phyloP scores from a whole-genome alignment of 106 monocot genomes.

The Dendrobium catenatum region DNA sequence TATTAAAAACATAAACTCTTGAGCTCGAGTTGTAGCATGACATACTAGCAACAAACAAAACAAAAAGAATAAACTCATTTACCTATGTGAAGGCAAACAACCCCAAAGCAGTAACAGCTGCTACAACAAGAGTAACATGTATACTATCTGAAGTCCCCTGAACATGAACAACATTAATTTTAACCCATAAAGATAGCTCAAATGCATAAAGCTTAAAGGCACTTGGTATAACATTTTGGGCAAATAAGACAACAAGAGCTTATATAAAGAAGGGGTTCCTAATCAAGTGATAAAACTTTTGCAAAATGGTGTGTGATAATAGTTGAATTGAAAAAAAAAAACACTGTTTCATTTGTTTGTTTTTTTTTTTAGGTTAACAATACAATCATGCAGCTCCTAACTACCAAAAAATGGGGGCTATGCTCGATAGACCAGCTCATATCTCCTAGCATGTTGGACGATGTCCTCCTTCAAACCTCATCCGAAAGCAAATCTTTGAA shows the following conservation, averaged over 20 bases:
- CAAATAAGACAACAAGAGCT: neutral
- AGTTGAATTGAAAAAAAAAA: neutral
- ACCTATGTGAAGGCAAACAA: slow-evolving; percentile 79
- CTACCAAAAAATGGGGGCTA: too few species aligned
- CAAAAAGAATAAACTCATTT: neutral
- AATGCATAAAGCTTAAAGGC: neutral
- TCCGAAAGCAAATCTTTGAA: too few species aligned
- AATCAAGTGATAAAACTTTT: too few species aligned
- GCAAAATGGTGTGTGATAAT: neutral
- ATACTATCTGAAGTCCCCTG: slow-evolving; percentile 64
- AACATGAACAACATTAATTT: neutral
- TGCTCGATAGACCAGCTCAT: too few species aligned
- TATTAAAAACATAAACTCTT: too few species aligned
- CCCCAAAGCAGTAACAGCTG: slow-evolving; percentile 72
- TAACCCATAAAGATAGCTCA: neutral
- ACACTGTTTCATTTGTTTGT: too few species aligned
- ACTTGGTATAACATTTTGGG: neutral
- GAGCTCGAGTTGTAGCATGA: neutral
- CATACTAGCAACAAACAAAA: neutral
- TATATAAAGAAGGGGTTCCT: too few species aligned
- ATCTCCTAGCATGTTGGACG: too few species aligned
- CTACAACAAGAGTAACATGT: slow-evolving; percentile 67
- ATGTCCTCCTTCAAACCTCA: too few species aligned
- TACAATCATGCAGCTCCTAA: too few species aligned
- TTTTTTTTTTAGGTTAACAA: too few species aligned